These are phyloP conservation scores for Seminavis robusta DNA, from an alignment of 108 stramenopile species.

Conservation along the genomic window DNA sequence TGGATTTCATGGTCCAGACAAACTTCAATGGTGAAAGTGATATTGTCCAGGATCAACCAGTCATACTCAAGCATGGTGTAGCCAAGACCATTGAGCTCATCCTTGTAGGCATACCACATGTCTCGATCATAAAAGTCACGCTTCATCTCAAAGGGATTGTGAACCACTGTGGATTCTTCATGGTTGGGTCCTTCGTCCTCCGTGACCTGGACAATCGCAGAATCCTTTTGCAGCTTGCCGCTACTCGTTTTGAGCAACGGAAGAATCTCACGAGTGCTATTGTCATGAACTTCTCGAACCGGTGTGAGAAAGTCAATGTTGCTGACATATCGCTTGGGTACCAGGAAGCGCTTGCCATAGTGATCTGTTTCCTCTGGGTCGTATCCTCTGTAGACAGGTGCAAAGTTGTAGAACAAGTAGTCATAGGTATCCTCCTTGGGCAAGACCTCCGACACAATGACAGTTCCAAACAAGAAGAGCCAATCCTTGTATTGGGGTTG, in stretches of 20 bases:
- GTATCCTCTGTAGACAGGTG: slow-evolving; percentile 62
- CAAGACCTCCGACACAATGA: slow-evolving; percentile 43
- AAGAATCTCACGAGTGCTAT: slow-evolving; percentile 33
- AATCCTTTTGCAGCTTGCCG: too few species aligned
- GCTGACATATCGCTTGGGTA: slow-evolving; percentile 64
- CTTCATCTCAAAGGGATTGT: slow-evolving; percentile 18
- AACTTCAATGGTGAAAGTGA: slow-evolving; percentile 50
- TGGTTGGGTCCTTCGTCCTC: slow-evolving; percentile 13
- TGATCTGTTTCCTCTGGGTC: slow-evolving; percentile 44
- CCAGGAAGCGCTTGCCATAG: slow-evolving; percentile 58
- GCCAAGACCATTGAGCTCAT: slow-evolving; percentile 38
- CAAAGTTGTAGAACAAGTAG: slow-evolving; percentile 74
- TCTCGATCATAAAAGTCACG: slow-evolving; percentile 54
- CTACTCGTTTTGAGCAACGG: too few species aligned
- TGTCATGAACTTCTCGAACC: slow-evolving; percentile 34
- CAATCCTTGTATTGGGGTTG: slow-evolving; percentile 58
- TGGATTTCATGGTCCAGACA: slow-evolving; percentile 55
- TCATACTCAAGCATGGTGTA: slow-evolving; percentile 68
- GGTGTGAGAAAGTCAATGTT: slow-evolving; percentile 66
- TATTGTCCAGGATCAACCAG: slow-evolving; percentile 58
- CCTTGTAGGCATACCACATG: slow-evolving; percentile 54
- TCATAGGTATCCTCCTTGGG: slow-evolving; percentile 37
- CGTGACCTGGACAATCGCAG: too few species aligned
- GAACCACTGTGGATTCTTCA: slow-evolving; percentile 27
- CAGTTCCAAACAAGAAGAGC: slow-evolving; percentile 73